Base-by-base conservation (phyloP, 2,329 filamentous ascomycete genomes). In the Fusarium tjaetaba region DNA sequence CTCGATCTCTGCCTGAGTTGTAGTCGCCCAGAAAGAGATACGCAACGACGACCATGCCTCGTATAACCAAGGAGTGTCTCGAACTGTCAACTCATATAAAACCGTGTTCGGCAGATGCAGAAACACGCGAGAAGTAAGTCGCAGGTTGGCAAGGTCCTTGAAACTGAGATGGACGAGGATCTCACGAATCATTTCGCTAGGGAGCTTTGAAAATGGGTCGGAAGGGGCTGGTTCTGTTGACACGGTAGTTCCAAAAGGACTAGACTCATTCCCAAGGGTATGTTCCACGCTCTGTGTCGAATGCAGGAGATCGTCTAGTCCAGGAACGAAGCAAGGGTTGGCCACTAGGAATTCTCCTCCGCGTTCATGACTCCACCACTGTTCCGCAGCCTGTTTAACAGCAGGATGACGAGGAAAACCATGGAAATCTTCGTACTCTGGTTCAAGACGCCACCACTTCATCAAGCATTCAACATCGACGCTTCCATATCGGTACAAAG, bases 401-500 rank as follows among this genome's bases (percentile, higher is more conserved):
- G 46, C 63, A 10, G 20, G 7, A 24, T 72, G 41, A 18, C 73
- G 68, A 20, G 73, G 71, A 7, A 77, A 68, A 0, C 13, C 4
- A 4, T 38, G 1, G 11, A 68, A 68, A 7, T 53, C 45, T 9
- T 64, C 39, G 2, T 56, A 53, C 1, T 3, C n/a, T 22, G 57
- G 36, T 39, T 68, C 65, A 14, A 69, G 28, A 9, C 15, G 22
- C 66, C 67, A 73, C 69, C 73, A 75, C 11, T 69, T 39, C 4
- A 58, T 61, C 15, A 80, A 42, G 2, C 70, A 70, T 2, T 72
- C 49, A 0, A 79, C 15, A 34, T 78, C 78, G 5, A 80, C 56
- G 1, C 28, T 49, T 1, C 73, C 64, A 30, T 60, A 53, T 4
- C 74, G 68, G 11, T 39, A 26, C 7, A 76, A 30, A 4, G 71